A percentile compares a stretch with the other conserved stretches of the same genome.
Conservation (phyloP, 2,329 filamentous ascomycete species). For the Ophiostoma tasmaniense region DNA sequence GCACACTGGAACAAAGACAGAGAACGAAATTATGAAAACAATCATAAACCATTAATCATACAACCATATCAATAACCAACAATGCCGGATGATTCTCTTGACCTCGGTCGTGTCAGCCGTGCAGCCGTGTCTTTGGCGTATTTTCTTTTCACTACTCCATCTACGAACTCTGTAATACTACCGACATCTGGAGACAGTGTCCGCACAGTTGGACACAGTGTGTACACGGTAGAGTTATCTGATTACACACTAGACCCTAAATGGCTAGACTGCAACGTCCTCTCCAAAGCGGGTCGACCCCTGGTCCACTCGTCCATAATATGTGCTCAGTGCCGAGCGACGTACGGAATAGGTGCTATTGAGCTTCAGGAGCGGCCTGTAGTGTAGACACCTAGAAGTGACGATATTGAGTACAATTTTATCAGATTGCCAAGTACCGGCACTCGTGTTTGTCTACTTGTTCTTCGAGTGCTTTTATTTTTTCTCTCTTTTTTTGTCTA, state of each 20-base stretch:
- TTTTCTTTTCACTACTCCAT: not conserved
- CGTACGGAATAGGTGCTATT: slow-evolving; percentile 16
- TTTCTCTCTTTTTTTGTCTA: not conserved
- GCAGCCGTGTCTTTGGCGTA: not conserved
- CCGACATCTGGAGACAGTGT: slow-evolving; percentile 8
- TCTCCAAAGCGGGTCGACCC: not conserved
- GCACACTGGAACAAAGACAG: too few relatives aligned
- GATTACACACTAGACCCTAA: not conserved
- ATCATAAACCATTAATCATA: not conserved
- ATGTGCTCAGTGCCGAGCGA: not conserved
- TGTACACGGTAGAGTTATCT: not conserved
- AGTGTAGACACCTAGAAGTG: not conserved
- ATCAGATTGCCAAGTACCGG: not conserved
- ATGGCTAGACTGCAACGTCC: not conserved
- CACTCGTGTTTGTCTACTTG: not conserved
- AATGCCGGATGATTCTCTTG: not conserved
- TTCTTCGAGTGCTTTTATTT: not conserved
- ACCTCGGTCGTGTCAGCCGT: not conserved
- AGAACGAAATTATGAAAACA: not conserved
- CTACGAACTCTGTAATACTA: not conserved
- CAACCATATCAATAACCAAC: not conserved
- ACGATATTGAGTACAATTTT: not conserved
- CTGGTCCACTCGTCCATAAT: not conserved
- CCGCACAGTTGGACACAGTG: slow-evolving; percentile 5
- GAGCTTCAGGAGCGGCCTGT: slow-evolving; percentile 11